phyloP scores from a whole-genome alignment of 2,329 filamentous ascomycete species.

The Aspergillus ustus region DNA sequence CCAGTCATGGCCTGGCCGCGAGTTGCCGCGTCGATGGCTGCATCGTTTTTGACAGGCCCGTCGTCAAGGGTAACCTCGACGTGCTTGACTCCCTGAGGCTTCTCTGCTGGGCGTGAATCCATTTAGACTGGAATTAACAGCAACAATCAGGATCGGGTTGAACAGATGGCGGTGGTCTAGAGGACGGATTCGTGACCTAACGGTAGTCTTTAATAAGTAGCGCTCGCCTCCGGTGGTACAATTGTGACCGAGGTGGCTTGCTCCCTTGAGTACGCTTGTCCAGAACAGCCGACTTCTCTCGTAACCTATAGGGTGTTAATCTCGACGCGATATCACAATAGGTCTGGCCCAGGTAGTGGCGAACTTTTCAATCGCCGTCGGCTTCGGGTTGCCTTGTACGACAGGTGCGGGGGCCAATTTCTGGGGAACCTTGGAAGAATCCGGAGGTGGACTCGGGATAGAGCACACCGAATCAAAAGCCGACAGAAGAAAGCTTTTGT shows the following conservation, averaged over 20 bases:
- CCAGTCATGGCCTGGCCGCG: conserved; percentile 12
- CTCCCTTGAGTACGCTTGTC: neutral
- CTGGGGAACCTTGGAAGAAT: neutral
- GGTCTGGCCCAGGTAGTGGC: neutral
- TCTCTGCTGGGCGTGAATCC: neutral
- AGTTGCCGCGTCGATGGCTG: conserved; percentile 8
- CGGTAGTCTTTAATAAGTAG: neutral
- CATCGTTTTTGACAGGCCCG: neutral
- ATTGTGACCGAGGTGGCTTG: neutral
- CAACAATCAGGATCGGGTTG: neutral
- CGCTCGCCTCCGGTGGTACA: neutral
- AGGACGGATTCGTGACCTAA: neutral
- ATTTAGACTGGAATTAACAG: neutral
- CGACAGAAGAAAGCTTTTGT: neutral
- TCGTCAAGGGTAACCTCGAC: conserved; percentile 1
- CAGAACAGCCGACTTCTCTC: neutral
- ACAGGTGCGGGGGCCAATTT: neutral
- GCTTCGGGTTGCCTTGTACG: neutral
- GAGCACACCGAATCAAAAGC: neutral
- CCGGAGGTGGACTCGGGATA: neutral
- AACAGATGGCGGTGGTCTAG: neutral
- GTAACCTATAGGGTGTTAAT: neutral
- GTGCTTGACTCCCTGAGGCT: neutral
- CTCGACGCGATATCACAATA: neutral
- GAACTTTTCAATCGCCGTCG: neutral